phyloP scores from a whole-genome alignment of 257 asterid species.

The Jacaranda mimosifolia region DNA sequence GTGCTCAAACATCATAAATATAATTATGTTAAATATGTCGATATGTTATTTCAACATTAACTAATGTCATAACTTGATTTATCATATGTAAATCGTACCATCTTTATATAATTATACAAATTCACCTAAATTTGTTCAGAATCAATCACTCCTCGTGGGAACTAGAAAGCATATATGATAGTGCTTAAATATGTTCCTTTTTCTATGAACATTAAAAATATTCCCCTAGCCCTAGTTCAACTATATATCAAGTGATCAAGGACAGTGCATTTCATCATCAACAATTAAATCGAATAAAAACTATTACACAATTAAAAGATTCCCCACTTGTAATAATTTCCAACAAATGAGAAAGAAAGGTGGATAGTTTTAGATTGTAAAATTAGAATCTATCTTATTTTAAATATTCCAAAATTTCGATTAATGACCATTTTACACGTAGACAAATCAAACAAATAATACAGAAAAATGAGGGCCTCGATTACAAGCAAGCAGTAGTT shows the following conservation, averaged over 20 bases:
- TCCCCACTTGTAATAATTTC: constrained; percentile 39
- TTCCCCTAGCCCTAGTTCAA: constrained; percentile 30
- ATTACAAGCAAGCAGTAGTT: no score
- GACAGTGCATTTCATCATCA: constrained; percentile 32
- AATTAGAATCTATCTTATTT: constrained; percentile 27
- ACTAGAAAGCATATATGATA: background rate
- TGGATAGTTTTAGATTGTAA: constrained; percentile 40
- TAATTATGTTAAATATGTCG: no score
- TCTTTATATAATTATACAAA: background rate
- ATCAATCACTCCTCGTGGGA: background rate
- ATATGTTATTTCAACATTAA: background rate
- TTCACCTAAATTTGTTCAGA: background rate
- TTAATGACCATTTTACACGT: background rate
- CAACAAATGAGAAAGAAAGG: constrained; percentile 44
- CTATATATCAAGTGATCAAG: constrained; percentile 19
- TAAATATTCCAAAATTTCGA: constrained; percentile 13
- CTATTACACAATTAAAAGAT: constrained; percentile 39
- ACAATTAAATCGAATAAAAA: constrained; percentile 27
- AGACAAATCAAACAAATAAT: no score
- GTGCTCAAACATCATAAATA: no score
- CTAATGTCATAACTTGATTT: background rate
- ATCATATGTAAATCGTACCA: background rate
- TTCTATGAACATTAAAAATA: constrained; percentile 34
- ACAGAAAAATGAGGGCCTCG: no score
- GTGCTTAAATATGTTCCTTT: background rate